Evolutionary conservation across 768 basidiomycete genomes (phyloP).

Genomic region (Serendipita vermifera): DNA sequence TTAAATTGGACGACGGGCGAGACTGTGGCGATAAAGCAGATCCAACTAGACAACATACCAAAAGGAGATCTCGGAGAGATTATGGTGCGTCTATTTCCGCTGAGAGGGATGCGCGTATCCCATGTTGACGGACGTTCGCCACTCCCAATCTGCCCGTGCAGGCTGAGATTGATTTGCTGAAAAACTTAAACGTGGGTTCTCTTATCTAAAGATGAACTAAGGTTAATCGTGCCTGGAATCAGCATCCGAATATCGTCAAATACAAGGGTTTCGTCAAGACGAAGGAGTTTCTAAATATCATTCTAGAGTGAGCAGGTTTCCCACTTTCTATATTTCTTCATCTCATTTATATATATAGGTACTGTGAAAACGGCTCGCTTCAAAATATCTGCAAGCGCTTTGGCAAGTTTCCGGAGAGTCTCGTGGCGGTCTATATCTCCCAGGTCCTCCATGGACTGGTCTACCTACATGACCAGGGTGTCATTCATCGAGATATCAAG

Average conservation of each 20-base stretch:
- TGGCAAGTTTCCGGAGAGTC: constrained; percentile 94
- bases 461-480: constrained; percentile 97
- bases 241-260: constrained; percentile 97
- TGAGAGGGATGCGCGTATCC: no score
- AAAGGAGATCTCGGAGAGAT: constrained; percentile 91
- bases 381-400: constrained; percentile 93
- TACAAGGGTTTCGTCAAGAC: constrained; percentile 98
- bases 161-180: constrained; percentile 95
- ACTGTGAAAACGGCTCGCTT: constrained; percentile 96
- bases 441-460: constrained; percentile 92
- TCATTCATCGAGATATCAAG: constrained; percentile 98
- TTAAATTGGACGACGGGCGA: constrained; percentile 95
- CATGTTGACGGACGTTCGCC: constrained; percentile 8
- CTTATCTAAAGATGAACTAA: neutral
- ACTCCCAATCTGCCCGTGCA: constrained; percentile 22
- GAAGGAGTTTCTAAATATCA: constrained; percentile 87
- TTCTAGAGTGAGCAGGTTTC: constrained; percentile 59
- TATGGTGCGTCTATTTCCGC: constrained; percentile 47
- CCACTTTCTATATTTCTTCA: neutral
- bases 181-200: constrained; percentile 76
- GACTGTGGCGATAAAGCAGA: constrained; percentile 97
- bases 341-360: constrained; percentile 31
- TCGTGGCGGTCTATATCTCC: constrained; percentile 92
- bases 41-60: constrained; percentile 85
- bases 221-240: constrained; percentile 11